phyloP scores from a whole-genome alignment of 1,284 basidiomycete genomes.

The Marasmius tenuissimus region DNA sequence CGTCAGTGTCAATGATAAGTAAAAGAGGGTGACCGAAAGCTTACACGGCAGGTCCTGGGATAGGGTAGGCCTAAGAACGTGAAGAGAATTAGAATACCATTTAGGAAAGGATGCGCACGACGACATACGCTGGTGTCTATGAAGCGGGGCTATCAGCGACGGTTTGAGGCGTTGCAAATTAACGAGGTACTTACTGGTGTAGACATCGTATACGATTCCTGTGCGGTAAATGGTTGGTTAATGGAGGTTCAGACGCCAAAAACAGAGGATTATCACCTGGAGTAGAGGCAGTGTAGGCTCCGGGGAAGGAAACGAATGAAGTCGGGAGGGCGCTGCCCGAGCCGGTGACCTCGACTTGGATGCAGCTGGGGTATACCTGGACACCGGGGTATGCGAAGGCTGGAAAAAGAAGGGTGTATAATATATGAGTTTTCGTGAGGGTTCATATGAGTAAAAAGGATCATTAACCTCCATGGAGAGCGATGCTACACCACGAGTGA shows the following conservation, averaged over 20 bases:
- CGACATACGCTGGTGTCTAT: background rate
- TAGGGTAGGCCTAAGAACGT: background rate
- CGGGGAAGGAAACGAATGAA: constrained; percentile 53
- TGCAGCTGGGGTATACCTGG: constrained; percentile 49
- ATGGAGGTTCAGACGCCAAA: background rate
- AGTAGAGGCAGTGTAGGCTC: constrained; percentile 46
- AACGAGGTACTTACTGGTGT: background rate
- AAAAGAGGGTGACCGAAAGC: background rate
- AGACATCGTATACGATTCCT: background rate
- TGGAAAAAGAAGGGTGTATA: background rate
- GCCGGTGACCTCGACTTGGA: constrained; percentile 51
- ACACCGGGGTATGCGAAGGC: constrained; percentile 38
- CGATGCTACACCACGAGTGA: constrained; percentile 28
- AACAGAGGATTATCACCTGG: constrained; percentile 31
- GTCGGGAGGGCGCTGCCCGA: constrained; percentile 46
- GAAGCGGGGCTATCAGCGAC: background rate
- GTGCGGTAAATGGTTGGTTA: background rate
- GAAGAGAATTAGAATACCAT: background rate
- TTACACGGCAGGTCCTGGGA: constrained; percentile 1
- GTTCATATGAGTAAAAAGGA: constrained; percentile 16
- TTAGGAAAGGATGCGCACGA: background rate
- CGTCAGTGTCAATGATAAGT: background rate
- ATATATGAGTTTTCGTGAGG: background rate
- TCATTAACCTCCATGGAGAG: constrained; percentile 31
- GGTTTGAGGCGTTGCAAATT: background rate